phyloP scores from a whole-genome alignment of 306 rosid genomes.

The Vicia villosa region DNA sequence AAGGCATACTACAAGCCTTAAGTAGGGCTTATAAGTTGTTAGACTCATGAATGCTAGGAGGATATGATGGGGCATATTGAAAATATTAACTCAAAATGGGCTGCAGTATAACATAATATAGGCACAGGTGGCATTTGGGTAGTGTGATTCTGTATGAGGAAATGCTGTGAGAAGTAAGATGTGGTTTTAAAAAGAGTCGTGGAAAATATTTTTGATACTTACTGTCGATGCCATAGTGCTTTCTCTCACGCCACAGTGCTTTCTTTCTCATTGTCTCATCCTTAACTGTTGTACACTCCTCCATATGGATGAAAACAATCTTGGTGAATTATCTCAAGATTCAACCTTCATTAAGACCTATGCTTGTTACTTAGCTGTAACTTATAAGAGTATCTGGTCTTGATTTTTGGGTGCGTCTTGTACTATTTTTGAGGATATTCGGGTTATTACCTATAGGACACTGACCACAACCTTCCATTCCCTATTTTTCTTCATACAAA shows the following conservation, averaged over 20 bases:
- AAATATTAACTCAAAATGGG: not conserved
- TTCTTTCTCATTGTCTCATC: not conserved
- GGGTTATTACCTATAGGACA: not conserved
- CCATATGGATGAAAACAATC: not conserved
- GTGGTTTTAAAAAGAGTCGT: not conserved
- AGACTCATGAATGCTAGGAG: not conserved
- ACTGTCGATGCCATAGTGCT: not conserved
- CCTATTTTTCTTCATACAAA: not conserved
- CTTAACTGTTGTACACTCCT: not conserved
- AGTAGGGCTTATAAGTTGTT: not conserved
- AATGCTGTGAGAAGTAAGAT: not conserved
- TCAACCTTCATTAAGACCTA: no score
- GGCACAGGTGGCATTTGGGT: not conserved
- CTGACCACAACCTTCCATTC: not conserved
- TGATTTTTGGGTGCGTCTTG: not conserved
- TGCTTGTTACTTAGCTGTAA: not conserved
- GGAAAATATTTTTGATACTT: not conserved
- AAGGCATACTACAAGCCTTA: conserved; percentile 10
- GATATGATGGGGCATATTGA: not conserved
- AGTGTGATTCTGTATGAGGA: not conserved
- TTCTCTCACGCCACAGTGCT: not conserved
- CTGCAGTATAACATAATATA: not conserved
- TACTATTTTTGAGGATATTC: not conserved
- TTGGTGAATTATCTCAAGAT: not conserved
- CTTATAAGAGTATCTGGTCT: not conserved